phyloP scores from a whole-genome alignment of 345 rosid genomes.

The Clausena lansium region DNA sequence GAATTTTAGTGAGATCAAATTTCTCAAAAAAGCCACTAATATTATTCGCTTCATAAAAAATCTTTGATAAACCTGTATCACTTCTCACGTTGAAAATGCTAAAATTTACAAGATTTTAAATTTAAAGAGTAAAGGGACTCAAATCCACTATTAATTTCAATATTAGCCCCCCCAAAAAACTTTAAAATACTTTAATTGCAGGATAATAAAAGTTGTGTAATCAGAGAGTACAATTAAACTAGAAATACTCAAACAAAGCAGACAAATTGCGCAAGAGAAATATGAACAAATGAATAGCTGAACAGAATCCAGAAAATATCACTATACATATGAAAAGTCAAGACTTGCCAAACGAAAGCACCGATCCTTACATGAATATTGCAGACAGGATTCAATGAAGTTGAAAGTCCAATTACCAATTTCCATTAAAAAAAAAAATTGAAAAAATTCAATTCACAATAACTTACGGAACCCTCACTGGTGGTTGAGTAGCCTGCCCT shows the following conservation, averaged over 20 bases:
- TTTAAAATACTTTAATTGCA: neutral
- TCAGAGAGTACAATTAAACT: neutral
- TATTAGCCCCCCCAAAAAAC: neutral
- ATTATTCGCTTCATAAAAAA: neutral
- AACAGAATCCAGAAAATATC: neutral
- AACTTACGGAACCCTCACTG: constrained; percentile 62
- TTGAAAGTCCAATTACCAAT: neutral
- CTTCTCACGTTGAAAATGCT: neutral
- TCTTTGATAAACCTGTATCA: neutral
- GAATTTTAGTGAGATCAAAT: neutral
- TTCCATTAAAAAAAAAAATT: neutral
- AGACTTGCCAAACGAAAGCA: neutral
- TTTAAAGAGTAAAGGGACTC: neutral
- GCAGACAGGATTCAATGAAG: neutral
- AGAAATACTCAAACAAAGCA: neutral
- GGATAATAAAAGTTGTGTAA: neutral
- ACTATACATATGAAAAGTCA: neutral
- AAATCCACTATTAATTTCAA: constrained; percentile 6
- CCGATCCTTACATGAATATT: neutral
- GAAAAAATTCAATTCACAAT: neutral
- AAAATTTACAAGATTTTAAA: constrained; percentile 2
- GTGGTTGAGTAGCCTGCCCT: constrained; percentile 36
- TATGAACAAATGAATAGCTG: neutral
- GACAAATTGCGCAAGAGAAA: neutral
- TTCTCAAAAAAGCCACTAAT: neutral